Percentiles rank a stretch among this genome's conserved stretches.
These are phyloP conservation scores for Hydnum rufescens DNA, from an alignment of 768 basidiomycete species.

Conservation along the genomic window DNA sequence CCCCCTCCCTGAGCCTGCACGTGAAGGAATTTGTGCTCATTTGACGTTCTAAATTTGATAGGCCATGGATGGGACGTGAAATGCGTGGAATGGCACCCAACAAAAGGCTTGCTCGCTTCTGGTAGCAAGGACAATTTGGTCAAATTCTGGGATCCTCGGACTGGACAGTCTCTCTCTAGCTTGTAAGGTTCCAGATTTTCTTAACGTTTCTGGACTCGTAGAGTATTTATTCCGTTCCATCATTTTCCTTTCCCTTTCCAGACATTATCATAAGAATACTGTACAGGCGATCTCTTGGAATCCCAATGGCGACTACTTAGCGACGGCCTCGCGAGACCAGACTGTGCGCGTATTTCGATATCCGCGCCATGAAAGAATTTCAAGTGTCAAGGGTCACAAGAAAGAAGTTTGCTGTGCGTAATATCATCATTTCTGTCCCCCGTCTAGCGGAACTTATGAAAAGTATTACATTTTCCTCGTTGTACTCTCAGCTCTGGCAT, in stretches of 20 bases:
- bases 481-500: constrained; percentile 48
- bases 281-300: constrained; percentile 88
- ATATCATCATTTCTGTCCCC: not conserved
- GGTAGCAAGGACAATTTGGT: constrained; percentile 97
- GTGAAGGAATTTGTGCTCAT: not conserved
- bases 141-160: constrained; percentile 98
- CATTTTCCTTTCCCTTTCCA: constrained; percentile 16
- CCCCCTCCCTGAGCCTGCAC: not conserved
- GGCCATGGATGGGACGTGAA: constrained; percentile 99
- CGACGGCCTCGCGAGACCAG: constrained; percentile 88
- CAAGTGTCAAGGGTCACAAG: constrained; percentile 80
- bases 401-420: constrained; percentile 35
- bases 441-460: not conserved
- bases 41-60: constrained; percentile 15
- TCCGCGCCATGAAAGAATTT: constrained; percentile 93
- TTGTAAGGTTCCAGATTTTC: constrained; percentile 42
- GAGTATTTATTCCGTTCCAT: not conserved
- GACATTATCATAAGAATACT: constrained; percentile 94
- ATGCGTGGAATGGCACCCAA: constrained; percentile 97
- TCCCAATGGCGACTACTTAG: constrained; percentile 82
- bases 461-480: not conserved
- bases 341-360: constrained; percentile 92
- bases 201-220: too few relatives aligned
- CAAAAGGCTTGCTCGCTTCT: constrained; percentile 82
- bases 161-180: constrained; percentile 75